These are phyloP conservation scores for Pelargonium australe DNA, from an alignment of 441 rosid species.

Conservation along the genomic window DNA sequence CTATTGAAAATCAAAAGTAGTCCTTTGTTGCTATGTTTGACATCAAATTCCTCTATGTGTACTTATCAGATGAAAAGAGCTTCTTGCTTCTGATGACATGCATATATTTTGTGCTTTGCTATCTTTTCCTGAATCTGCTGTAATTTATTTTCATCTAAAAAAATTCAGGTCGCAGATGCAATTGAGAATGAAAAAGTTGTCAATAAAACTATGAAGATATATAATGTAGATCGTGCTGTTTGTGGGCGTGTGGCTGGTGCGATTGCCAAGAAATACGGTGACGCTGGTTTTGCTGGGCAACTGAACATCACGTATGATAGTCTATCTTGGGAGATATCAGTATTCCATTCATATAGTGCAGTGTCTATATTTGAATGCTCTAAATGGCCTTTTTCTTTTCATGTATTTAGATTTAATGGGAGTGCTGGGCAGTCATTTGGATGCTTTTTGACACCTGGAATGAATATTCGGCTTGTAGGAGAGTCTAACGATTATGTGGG, in stretches of 20 bases:
- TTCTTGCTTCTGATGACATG: background rate
- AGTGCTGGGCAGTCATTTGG: constrained; percentile 97
- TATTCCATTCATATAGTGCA: background rate
- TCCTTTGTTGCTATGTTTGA: background rate
- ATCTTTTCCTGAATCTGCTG: constrained; percentile 4
- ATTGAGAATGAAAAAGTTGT: constrained; percentile 77
- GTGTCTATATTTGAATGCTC: constrained; percentile 12
- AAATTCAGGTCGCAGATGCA: constrained; percentile 62
- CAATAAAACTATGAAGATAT: constrained; percentile 60
- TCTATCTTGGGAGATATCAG: constrained; percentile 7
- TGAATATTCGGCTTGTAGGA: constrained; percentile 81
- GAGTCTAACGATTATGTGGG: constrained; percentile 97
- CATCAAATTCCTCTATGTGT: background rate
- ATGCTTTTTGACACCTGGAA: constrained; percentile 96
- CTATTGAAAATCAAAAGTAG: background rate
- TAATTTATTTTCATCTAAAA: background rate
- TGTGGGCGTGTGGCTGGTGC: constrained; percentile 89
- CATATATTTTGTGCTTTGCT: constrained; percentile 3
- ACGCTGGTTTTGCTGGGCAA: constrained; percentile 93
- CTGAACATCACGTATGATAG: constrained; percentile 75
- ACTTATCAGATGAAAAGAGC: background rate
- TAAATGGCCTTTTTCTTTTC: constrained; percentile 24
- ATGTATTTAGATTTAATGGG: constrained; percentile 58
- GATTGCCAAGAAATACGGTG: constrained; percentile 85
- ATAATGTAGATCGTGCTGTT: constrained; percentile 84